Base-by-base conservation (phyloP, 495 filamentous ascomycete genomes). In the Aspergillus bridgeri region DNA sequence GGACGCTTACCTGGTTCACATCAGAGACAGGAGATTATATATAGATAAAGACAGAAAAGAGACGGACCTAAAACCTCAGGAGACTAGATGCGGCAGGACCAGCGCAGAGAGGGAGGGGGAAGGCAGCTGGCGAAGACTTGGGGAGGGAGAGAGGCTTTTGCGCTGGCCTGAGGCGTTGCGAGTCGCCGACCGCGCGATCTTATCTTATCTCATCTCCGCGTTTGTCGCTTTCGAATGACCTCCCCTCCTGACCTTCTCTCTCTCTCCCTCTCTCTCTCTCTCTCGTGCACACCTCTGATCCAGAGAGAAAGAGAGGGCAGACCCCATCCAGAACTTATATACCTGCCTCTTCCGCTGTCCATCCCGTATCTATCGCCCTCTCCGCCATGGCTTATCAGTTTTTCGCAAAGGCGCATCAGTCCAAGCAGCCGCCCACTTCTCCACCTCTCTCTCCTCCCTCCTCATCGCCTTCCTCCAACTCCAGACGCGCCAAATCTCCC, bases 131-230 rank as follows among this genome's bases (percentile, higher is more conserved):
- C 49, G 52, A 64, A 60, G 58, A 43, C 27, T 51, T 15, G 53
- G 54, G 50, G 57, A 61, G 60, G 57, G 59, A 53, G 42, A 42
- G 60, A 55, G 20, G 38, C 49, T 58, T n/a, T 53, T 59, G 58
- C 60, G 58, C 46, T 63, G 61, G 59, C 45, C 57, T 62, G 51
- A 51, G 50, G 49, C 38, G 47, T 51, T 59, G 61, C 44, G 46
- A 57, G 55, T 48, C 56, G 52, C 60, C 57, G 62, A 59, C 56
- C 60, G 56, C 52, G 48, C 53, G 50, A 67, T 66, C 71, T 74
- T 72, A 73, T 72, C 66, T 75, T 77, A 74, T 75, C 72, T 69
- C 66, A 74, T 73, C 74, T 74, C 75, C 72, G 71, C 71, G 69
- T 52, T 60, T 52, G 27, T 57, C 55, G 48, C 51, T 56, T 43